phyloP scores from a whole-genome alignment of 768 basidiomycete genomes.

The Pulveroboletus sp. region DNA sequence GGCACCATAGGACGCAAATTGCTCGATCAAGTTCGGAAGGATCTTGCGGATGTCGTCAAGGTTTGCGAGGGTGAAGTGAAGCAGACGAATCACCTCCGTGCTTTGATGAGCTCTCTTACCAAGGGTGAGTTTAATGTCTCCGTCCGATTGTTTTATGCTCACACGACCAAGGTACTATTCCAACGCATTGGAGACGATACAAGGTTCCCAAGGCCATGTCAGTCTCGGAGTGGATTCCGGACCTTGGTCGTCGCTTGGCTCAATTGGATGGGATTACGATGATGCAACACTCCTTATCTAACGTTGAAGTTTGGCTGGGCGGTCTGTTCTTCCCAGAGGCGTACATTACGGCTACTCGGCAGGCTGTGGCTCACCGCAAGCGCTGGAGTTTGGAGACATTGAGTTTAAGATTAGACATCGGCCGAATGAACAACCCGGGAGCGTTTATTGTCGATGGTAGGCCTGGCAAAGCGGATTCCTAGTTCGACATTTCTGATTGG shows the following conservation, averaged over 20 bases:
- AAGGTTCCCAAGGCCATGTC: constrained; percentile 82
- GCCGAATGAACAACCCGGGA: constrained; percentile 69
- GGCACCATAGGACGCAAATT: constrained; percentile 76
- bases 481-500: constrained; percentile 4
- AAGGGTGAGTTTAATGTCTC: constrained; percentile 65
- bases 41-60: constrained; percentile 76
- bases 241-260: constrained; percentile 74
- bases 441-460: constrained; percentile 88
- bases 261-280: constrained; percentile 71
- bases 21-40: constrained; percentile 73
- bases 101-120: constrained; percentile 82
- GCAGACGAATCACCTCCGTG: constrained; percentile 95
- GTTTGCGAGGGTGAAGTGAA: constrained; percentile 87
- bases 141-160: not conserved
- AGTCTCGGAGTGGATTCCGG: constrained; percentile 81
- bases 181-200: constrained; percentile 84
- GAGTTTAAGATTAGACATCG: constrained; percentile 76
- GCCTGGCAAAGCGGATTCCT: constrained; percentile 23
- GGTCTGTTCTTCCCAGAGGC: constrained; percentile 96
- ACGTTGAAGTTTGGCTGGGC: constrained; percentile 88
- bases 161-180: constrained; percentile 69
- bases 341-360: constrained; percentile 92
- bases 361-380: constrained; percentile 91
- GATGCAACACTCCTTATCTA: constrained; percentile 54
- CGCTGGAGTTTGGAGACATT: constrained; percentile 92